Evolutionary conservation across 169 alveolate species (phyloP), one percentile per base, ranked within the genome.

Genomic region (Amoebophrya sp.): DNA sequence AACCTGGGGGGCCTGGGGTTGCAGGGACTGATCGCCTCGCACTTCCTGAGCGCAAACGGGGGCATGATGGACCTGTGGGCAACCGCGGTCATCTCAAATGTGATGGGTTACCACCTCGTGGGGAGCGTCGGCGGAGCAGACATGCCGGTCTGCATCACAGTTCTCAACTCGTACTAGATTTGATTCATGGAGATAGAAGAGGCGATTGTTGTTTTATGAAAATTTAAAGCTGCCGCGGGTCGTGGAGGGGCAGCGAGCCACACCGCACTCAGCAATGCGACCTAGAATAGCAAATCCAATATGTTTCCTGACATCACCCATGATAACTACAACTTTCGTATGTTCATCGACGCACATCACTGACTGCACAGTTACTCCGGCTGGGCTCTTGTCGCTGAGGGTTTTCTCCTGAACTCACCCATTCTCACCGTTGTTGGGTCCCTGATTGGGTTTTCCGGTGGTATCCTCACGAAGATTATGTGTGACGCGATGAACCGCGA

Each of bases 401-500:
- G 97, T 2, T 94, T 95, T 89, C 89, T 96, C 93, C 94, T 95
- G 43, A 93, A 95, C 88, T 94, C 94, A 91, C 93, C 94, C 88
- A 90, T 94, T 18, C 93, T 96, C 50, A 95, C 96, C 89, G 93
- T 95, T 15, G 92, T 91, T 20, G 99, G 99, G n/a, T 95, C 98
- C 38, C 93, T 97, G 90, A 95, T 96, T 50, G 99, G 99, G 48
- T 95, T 96, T 42, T 94, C 97, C 34, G 99, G 98, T 41, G 98
- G 97, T 31, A 95, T 96, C 91, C 97, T 97, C 42, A 95, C 98
- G 38, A 95, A 96, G 89, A 96, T 97, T 90, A 97, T 97, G 99
- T 97, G 99, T 93, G 93, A 93, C 87, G 98, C 96, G 23, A 97
- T 97, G 98, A 97, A 97, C 90, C 95, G 99, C 87, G 94, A 95